Conservation (phyloP, 345 rosid species). For the Salix suchowensis region DNA sequence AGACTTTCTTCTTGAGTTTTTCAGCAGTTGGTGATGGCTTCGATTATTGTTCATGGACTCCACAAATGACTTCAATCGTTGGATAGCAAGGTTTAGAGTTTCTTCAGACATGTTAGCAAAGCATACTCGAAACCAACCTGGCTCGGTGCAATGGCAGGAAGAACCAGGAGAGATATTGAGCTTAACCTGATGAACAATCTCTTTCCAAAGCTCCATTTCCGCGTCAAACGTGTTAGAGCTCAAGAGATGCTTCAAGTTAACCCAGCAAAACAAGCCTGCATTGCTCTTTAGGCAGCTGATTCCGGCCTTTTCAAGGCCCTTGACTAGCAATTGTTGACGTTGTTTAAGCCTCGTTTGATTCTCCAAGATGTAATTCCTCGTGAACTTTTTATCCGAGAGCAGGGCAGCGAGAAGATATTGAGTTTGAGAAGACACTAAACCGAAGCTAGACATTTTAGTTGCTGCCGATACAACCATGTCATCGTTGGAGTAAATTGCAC, state of each 20-base stretch:
- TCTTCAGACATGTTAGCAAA: constrained; percentile 32
- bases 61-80: constrained; percentile 9
- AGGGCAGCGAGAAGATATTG: constrained; percentile 17
- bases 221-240: constrained; percentile 8
- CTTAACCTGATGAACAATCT: constrained; percentile 14
- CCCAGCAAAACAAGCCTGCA: constrained; percentile 33
- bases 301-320: constrained; percentile 17
- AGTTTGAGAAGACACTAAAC: constrained; percentile 29
- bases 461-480: constrained; percentile 22
- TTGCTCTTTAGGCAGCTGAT: constrained; percentile 22
- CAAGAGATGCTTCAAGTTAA: constrained; percentile 23
- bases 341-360: constrained; percentile 13
- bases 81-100: constrained; percentile 7
- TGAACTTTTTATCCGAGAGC: constrained; percentile 17
- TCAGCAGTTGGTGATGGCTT: constrained; percentile 5
- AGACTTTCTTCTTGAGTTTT: constrained; percentile 44
- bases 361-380: constrained; percentile 3
- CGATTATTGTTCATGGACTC: background rate
- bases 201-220: constrained; percentile 23
- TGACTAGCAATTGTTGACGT: constrained; percentile 19
- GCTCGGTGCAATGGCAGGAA: constrained; percentile 29
- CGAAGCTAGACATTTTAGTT: constrained; percentile 32
- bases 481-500: constrained; percentile 25
- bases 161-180: constrained; percentile 28
- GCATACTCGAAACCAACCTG: constrained; percentile 34